phyloP scores from a whole-genome alignment of 2,329 filamentous ascomycete genomes.

The Neofusicoccum sp. region DNA sequence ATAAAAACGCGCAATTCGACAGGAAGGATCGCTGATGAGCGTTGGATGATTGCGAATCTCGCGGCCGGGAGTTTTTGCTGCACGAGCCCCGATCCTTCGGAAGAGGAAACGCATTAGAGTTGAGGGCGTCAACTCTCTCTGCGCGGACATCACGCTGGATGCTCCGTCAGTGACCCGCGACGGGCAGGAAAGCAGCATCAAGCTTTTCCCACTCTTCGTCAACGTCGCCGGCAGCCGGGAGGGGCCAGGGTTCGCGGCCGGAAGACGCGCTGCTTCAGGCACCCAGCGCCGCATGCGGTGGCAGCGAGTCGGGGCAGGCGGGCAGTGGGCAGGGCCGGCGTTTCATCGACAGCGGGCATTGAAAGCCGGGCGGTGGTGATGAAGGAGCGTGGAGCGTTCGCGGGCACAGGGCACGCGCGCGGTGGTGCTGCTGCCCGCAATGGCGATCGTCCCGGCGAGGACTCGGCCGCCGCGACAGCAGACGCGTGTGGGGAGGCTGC shows the following conservation, averaged over 20 bases:
- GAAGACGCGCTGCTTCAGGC: not conserved
- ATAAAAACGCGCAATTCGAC: constrained; percentile 6
- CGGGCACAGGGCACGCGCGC: not conserved
- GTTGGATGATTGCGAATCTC: not conserved
- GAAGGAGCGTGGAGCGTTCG: not conserved
- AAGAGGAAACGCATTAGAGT: constrained; percentile 7
- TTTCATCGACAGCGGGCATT: constrained; percentile 18
- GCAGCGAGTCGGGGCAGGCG: constrained; percentile 8
- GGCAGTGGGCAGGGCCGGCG: not conserved
- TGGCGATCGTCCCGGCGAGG: not conserved
- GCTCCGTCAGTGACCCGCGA: not conserved
- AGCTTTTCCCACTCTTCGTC: constrained; percentile 4
- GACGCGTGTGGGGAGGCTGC: not conserved
- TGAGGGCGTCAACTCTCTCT: not conserved
- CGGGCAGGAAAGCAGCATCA: constrained; percentile 9
- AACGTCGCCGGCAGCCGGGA: not conserved
- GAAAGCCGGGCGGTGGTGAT: not conserved
- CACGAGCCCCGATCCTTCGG: not conserved
- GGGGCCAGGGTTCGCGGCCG: not conserved
- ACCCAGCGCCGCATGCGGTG: constrained; percentile 6
- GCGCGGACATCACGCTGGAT: not conserved
- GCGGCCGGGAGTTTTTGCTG: not conserved
- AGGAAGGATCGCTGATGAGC: not conserved
- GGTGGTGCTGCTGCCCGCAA: not conserved
- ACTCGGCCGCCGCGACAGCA: not conserved